Evolutionary conservation across 257 asterid species (phyloP), one percentile per base, ranked within the genome.

Genomic region (Lavandula angustifolia): DNA sequence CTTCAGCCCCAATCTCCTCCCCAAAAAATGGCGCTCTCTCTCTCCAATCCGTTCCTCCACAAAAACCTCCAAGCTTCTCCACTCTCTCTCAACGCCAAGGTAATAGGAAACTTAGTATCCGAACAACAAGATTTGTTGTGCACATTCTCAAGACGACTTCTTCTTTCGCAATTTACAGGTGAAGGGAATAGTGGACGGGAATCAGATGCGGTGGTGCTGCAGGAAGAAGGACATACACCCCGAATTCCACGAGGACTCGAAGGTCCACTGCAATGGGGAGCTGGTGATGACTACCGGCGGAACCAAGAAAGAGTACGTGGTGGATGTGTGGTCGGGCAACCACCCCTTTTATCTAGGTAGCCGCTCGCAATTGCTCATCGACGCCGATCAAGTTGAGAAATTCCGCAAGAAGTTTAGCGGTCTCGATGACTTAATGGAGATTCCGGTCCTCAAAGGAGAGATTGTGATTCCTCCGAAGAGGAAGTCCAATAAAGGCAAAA

Each of bases 301-400:
- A 3, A 87, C 97, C 59, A 92, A 89, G 78, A 76, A 81, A n/a
- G 97, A 92, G 78, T 87, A 92, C 43, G 87, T 88, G 17, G 91
- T 92, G 7, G 97, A 89, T 79, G 97, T 89, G 33, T 92, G 99
- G 99, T 92, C 95, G 8, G 99, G 99, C 4, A 92, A 92, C 58
- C 99, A 92, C 68, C 95, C 97, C 1, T 92, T 85, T 71, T 92
- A 92, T 75, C 82, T 89, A n/a, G 97, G 97, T 33, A 76, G 87
- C 66, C 85, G 99, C 32, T 77, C 96, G 0, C 77, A 77, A 58
- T 27, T 47, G 0, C 78, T 87, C 32, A 54, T 82, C 33, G 96
- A 89, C 38, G 96, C 86, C 64, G 95, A 86, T 54, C 99, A 92
- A 60, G 97, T 89, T 16, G 97, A 80, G 62, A 92, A 92, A 47